A percentile compares a stretch with the other conserved stretches of the same genome.
Evolutionary conservation across 2,329 filamentous ascomycete genomes (phyloP).

Genomic region (Ploettnerulaceae sp.): DNA sequence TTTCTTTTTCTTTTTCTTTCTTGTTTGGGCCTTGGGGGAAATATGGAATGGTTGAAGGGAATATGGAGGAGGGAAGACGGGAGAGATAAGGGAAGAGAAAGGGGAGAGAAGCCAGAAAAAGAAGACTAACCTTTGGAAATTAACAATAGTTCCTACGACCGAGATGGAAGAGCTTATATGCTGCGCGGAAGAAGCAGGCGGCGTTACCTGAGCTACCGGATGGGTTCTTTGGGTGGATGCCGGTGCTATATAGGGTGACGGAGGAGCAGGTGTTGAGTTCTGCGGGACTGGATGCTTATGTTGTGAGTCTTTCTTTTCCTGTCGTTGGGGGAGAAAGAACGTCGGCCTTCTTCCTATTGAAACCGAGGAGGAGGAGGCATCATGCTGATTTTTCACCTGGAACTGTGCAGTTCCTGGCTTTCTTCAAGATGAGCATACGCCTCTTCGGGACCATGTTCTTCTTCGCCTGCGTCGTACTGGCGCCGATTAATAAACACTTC

Average conservation of each 20-base stretch:
- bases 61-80: no score
- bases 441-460: constrained; percentile 76
- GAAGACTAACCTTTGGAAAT: constrained; percentile 30
- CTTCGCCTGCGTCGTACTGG: constrained; percentile 74
- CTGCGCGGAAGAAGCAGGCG: constrained; percentile 71
- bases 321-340: background rate
- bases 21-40: no score
- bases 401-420: constrained; percentile 65
- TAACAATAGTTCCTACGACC: constrained; percentile 82
- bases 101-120: background rate
- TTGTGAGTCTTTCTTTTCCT: constrained; percentile 46
- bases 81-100: no score
- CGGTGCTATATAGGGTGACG: constrained; percentile 74
- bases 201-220: constrained; percentile 75
- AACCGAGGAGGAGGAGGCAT: background rate
- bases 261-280: constrained; percentile 87
- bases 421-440: constrained; percentile 92
- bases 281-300: constrained; percentile 90
- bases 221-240: constrained; percentile 89
- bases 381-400: constrained; percentile 16
- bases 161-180: constrained; percentile 87
- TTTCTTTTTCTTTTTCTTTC: no score
- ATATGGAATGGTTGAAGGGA: no score
- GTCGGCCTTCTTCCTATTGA: background rate
- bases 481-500: constrained; percentile 76